Conservation (phyloP, 1,284 basidiomycete genomes). For the Tylopilus sp. region DNA sequence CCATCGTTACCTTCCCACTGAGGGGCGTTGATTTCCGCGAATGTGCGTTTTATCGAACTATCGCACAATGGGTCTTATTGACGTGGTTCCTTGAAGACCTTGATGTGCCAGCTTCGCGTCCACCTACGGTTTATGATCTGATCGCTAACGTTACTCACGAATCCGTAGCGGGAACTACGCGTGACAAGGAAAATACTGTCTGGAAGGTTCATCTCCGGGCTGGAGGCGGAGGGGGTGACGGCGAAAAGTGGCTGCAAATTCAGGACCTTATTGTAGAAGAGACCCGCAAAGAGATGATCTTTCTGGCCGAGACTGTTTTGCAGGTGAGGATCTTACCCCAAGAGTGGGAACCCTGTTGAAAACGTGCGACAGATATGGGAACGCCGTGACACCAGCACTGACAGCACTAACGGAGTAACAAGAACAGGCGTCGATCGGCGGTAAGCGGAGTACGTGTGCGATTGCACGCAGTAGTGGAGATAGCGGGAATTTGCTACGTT, state of each 20-base stretch:
- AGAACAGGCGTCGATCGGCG: conserved; percentile 34
- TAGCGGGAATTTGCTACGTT: conserved; percentile 27
- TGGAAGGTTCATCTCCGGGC: conserved; percentile 92
- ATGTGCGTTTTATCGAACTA: conserved; percentile 55
- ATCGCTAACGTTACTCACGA: conserved; percentile 95
- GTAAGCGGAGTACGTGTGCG: conserved; percentile 10
- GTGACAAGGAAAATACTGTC: conserved; percentile 79
- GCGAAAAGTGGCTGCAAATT: conserved; percentile 94
- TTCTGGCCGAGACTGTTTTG: conserved; percentile 91
- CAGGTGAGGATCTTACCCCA: conserved; percentile 54
- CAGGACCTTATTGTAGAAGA: conserved; percentile 97
- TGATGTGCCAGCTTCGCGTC: conserved; percentile 56
- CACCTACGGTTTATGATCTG: conserved; percentile 81
- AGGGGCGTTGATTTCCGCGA: conserved; percentile 87
- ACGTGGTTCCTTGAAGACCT: conserved; percentile 53
- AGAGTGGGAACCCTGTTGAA: conserved; percentile 8
- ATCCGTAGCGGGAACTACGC: conserved; percentile 88
- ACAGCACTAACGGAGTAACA: conserved; percentile 18
- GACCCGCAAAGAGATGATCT: conserved; percentile 95
- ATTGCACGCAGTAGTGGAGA: conserved; percentile 23
- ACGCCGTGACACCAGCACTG: conserved; percentile 37
- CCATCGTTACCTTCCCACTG: conserved; percentile 95
- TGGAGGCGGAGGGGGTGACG: conserved; percentile 69
- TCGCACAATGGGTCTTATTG: conserved; percentile 19
- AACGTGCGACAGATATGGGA: conserved; percentile 60